Conservation (phyloP, 805 yeast genomes). For the Maudiozyma turicensis region DNA sequence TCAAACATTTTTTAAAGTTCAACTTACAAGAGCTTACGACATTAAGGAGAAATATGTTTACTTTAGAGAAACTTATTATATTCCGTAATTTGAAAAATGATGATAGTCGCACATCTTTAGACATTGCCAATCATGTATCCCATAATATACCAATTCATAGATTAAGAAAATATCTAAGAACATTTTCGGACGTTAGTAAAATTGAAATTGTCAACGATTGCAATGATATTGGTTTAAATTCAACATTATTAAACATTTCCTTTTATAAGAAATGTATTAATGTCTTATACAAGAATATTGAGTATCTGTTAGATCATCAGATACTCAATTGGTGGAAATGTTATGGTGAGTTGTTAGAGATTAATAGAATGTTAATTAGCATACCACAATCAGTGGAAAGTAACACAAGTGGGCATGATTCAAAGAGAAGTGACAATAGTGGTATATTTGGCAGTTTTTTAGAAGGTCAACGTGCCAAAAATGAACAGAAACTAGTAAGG, state of each 20-base stretch:
- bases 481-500: conserved; percentile 34
- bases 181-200: not conserved
- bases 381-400: not conserved
- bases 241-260: not conserved
- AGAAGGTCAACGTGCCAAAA: conserved; percentile 43
- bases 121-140: conserved; percentile 4
- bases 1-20: conserved; percentile 20
- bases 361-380: conserved; percentile 27
- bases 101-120: conserved; percentile 9
- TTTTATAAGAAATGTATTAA: conserved; percentile 15
- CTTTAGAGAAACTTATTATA: conserved; percentile 14
- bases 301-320: conserved; percentile 27
- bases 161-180: not conserved
- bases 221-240: not conserved
- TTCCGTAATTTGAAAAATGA: conserved; percentile 14
- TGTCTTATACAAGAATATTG: conserved; percentile 24
- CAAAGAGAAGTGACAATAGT: conserved; percentile 4
- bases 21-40: conserved; percentile 15
- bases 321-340: conserved; percentile 38
- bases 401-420: too few relatives aligned
- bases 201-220: not conserved
- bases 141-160: not conserved
- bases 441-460: conserved; percentile 31
- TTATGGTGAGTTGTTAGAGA: conserved; percentile 33
- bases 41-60: conserved; percentile 6